A percentile compares a stretch with the other conserved stretches of the same genome.
phyloP scores from a whole-genome alignment of 176 grass and related monocot genomes.

The Paspalum vaginatum region DNA sequence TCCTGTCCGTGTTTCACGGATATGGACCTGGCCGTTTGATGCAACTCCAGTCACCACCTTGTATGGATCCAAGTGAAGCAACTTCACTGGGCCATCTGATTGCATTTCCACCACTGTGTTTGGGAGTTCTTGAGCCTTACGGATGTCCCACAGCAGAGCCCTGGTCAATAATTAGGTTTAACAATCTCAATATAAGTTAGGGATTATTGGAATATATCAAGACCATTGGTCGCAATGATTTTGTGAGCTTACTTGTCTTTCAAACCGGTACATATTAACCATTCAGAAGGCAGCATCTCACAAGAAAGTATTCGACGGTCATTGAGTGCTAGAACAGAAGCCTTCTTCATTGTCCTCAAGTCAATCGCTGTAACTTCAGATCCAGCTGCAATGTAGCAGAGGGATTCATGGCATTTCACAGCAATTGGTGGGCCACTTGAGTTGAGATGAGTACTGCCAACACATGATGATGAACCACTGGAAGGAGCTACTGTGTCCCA shows the following conservation, averaged over 20 bases:
- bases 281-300: conserved; percentile 77
- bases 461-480: conserved; percentile 74
- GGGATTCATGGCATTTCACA: conserved; percentile 66
- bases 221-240: conserved; percentile 3
- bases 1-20: conserved; percentile 62
- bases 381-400: conserved; percentile 76
- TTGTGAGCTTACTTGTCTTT: conserved; percentile 68
- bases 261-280: conserved; percentile 77
- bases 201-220: conserved; percentile 9
- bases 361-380: conserved; percentile 66
- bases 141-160: conserved; percentile 89
- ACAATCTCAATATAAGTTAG: background rate
- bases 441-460: conserved; percentile 61
- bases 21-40: conserved; percentile 49
- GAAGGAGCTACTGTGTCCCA: conserved; percentile 73
- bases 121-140: conserved; percentile 58
- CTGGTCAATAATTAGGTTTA: conserved; percentile 45
- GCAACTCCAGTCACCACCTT: conserved; percentile 73
- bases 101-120: conserved; percentile 64
- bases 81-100: conserved; percentile 57
- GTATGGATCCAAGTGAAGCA: conserved; percentile 84
- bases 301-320: conserved; percentile 70
- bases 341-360: conserved; percentile 83
- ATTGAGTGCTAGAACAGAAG: conserved; percentile 57
- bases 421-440: conserved; percentile 55